Evolutionary conservation across 257 asterid genomes (phyloP).

Genomic region (Lycium barbarum): DNA sequence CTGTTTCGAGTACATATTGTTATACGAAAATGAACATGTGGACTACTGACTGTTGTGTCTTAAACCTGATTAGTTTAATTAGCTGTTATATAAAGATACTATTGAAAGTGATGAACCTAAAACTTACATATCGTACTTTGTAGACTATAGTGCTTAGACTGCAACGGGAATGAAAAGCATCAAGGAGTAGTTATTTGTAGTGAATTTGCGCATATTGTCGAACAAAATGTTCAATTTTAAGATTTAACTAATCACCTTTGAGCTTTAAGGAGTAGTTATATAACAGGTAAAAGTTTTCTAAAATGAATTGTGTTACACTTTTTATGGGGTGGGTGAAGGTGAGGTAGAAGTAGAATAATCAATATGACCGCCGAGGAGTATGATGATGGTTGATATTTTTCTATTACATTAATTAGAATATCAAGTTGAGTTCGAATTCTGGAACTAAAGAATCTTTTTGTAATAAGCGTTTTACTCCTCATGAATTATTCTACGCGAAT

Average conservation of each 20-base stretch:
- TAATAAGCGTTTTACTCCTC: not conserved
- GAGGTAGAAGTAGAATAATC: conserved; percentile 40
- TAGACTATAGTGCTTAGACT: too few species aligned
- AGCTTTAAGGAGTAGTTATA: not conserved
- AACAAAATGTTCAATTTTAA: not conserved
- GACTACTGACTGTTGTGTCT: too few species aligned
- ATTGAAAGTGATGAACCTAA: too few species aligned
- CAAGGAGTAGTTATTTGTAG: too few species aligned
- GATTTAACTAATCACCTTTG: not conserved
- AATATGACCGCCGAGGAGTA: conserved; percentile 33
- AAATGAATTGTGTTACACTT: not conserved
- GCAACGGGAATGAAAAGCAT: too few species aligned
- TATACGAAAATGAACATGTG: too few species aligned
- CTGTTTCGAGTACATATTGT: too few species aligned
- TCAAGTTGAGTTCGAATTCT: not conserved
- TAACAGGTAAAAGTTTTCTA: not conserved
- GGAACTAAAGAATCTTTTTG: not conserved
- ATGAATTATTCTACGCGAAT: not conserved
- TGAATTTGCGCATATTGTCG: not conserved
- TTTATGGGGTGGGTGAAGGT: conserved; percentile 41
- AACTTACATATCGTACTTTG: too few species aligned
- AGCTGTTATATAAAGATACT: too few species aligned
- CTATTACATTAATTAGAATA: not conserved
- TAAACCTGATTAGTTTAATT: too few species aligned
- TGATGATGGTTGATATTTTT: not conserved